Base-by-base conservation (phyloP, 768 basidiomycete species). In the Lentinula raphanica region DNA sequence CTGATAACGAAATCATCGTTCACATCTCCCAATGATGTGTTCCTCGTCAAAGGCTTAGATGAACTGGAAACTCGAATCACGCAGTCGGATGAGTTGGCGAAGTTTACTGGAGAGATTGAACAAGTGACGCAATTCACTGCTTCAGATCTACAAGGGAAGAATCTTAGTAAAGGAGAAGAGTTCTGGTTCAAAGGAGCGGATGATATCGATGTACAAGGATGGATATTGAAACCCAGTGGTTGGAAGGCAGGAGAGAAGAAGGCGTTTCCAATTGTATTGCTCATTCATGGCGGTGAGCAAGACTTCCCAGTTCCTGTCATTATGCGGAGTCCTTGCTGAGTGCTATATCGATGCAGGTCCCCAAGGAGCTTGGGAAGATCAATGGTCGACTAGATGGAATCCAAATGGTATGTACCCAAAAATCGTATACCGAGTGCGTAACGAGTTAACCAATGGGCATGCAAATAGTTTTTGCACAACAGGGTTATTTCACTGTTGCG, bases 321-420 rank as follows among this genome's bases (percentile, higher is more conserved):
- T 11, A 31, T 25, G n/a, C n/a, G n/a, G 1, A 7, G n/a, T 19
- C 40, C 17, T 28, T 35, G 39, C 57, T 31, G 42, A 56, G 59
- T 9, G 63, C 13, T 38, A 38, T 23, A 25, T 60, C 25, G 25
- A 42, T 63, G 67, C 72, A 75, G 86, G 87, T 17, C 89, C 90
- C 5, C 87, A 92, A 67, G 79, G 86, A 28, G 91, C 89, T 49
- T 97, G 94, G 94, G 85, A 86, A 62, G 94, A 97, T 66, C 79
- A 84, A 44, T 98, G 95, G 95, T 88, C 85, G 2, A 94, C 85
- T 28, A 77, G 93, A 55, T 96, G 95, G 95, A 98, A 97, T 71
- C 90, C 87, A 0, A 91, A 93, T 64, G 78, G 89, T 56, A 49
- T 6, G 27, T 28, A n/a, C n/a, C n/a, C 23, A 25, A 6, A 56